These are phyloP conservation scores for Bocquillonia castaneifolia DNA, from an alignment of 441 rosid genomes.

Conservation along the genomic window DNA sequence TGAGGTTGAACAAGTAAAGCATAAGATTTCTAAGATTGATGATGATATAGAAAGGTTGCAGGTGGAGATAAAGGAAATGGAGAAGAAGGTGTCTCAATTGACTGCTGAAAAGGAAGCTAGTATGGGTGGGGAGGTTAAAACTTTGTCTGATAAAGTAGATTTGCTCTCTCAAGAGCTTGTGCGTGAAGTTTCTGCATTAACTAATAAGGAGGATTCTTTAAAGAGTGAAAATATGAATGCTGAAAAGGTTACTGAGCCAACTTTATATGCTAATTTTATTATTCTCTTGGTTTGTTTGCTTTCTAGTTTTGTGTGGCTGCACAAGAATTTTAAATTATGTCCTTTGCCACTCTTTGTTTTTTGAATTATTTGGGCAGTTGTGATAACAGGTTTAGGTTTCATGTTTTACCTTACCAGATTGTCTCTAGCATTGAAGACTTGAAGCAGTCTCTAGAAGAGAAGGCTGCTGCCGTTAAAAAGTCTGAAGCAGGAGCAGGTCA, in stretches of 20 bases:
- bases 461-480: slow-evolving; percentile 59
- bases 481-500: slow-evolving; percentile 84
- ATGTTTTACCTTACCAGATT: slow-evolving; percentile 42
- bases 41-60: slow-evolving; percentile 37
- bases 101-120: slow-evolving; percentile 84
- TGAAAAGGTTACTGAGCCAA: slow-evolving; percentile 56
- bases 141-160: slow-evolving; percentile 72
- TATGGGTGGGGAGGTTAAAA: slow-evolving; percentile 85
- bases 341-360: slow-evolving; percentile 4
- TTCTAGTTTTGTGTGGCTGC: slow-evolving; percentile 10
- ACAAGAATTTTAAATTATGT: neutral
- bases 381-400: slow-evolving; percentile 9
- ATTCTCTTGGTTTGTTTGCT: slow-evolving; percentile 17
- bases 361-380: neutral
- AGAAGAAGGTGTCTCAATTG: slow-evolving; percentile 51
- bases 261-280: slow-evolving; percentile 3
- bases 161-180: slow-evolving; percentile 65
- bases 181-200: slow-evolving; percentile 67
- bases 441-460: slow-evolving; percentile 70
- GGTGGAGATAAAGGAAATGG: slow-evolving; percentile 58
- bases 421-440: slow-evolving; percentile 66
- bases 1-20: slow-evolving; percentile 60
- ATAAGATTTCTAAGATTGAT: slow-evolving; percentile 52
- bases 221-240: slow-evolving; percentile 65
- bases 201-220: slow-evolving; percentile 72